Evolutionary conservation across 345 rosid genomes (phyloP).

Genomic region (Punica granatum): DNA sequence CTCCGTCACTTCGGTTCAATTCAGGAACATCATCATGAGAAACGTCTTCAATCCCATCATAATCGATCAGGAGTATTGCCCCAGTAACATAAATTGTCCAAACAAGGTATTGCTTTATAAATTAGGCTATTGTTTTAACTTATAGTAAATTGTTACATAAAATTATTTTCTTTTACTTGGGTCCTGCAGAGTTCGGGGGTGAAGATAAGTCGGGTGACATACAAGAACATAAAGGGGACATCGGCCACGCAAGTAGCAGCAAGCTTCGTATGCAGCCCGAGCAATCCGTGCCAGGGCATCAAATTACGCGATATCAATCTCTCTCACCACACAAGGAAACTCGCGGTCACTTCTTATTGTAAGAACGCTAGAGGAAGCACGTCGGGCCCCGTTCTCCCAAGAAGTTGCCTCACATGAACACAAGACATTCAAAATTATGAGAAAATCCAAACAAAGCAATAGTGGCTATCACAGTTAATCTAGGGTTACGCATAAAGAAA

Average conservation of each 20-base stretch:
- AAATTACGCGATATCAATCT: constrained; percentile 18
- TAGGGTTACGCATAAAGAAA: too few species aligned
- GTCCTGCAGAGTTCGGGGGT: constrained; percentile 14
- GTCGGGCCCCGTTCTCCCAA: constrained; percentile 16
- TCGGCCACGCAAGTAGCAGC: constrained; percentile 24
- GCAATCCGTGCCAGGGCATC: constrained; percentile 20
- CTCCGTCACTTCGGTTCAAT: constrained; percentile 4
- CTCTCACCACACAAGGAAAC: not conserved
- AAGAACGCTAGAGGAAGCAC: constrained; percentile 12
- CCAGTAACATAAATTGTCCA: constrained; percentile 2
- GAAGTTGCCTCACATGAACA: not conserved
- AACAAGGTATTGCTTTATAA: constrained; percentile 3
- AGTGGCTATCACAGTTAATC: too few species aligned
- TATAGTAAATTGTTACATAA: not conserved
- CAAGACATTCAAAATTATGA: too few species aligned
- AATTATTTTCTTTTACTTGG: not conserved
- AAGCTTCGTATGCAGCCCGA: constrained; percentile 20
- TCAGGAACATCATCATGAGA: constrained; percentile 11
- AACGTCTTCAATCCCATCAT: constrained; percentile 22
- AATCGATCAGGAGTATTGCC: constrained; percentile 34
- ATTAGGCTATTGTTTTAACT: not conserved
- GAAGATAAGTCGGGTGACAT: constrained; percentile 25
- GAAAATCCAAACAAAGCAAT: too few species aligned
- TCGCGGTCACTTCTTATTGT: constrained; percentile 19
- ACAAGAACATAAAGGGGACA: constrained; percentile 24